Base-by-base conservation (phyloP, 176 grass and related monocot genomes). In the Hsuehochloa calcarea region DNA sequence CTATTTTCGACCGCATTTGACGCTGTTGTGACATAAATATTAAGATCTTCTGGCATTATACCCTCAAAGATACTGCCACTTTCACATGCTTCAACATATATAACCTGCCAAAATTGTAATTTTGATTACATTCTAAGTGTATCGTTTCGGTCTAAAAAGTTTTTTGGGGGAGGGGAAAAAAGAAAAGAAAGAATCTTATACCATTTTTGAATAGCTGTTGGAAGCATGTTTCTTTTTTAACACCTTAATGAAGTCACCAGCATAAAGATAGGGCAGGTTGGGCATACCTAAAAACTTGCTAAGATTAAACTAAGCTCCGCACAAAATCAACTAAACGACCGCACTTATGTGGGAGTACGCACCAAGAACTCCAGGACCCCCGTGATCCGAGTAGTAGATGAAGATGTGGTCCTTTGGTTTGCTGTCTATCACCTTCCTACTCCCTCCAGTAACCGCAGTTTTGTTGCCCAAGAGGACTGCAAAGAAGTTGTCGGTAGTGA, bases 41-140 rank as follows among this genome's bases (percentile, higher is more conserved):
- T 84, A 46, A 99, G 91, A 55, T 94, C 78, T 37, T 78, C 90
- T 25, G 88, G 91, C 91, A 99, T 81, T 75, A 96, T 75, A 67
- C 90, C 96, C 81, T 96, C 85, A 41, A 99, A 99, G 50, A 99
- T 94, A 77, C 93, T 99, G 72, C 96, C 96, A 86, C 93, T 96
- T 85, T 99, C 96, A 37, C 96, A 99, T 7, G 96, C 96, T 80
- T 98, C 96, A 41, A 98, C 91, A 52, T 98, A 96, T 80, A 98
- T 92, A 84, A 98, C 86, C 96, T 99, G 79, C 51, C 45, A 47
- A 76, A 85, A 79, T 47, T 82, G 37, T 5, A 71, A 61, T 83
- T 62, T 62, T 31, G 5, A 37, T 82, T 81, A 86, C 27, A 68
- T 22, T 72, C 9, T 22, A 58, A 22, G 23, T 0, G 0, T 26